Percentiles rank a stretch among this genome's conserved stretches.
These are phyloP conservation scores for Hypholoma sublateritium DNA, from an alignment of 768 basidiomycete genomes.

Conservation along the genomic window DNA sequence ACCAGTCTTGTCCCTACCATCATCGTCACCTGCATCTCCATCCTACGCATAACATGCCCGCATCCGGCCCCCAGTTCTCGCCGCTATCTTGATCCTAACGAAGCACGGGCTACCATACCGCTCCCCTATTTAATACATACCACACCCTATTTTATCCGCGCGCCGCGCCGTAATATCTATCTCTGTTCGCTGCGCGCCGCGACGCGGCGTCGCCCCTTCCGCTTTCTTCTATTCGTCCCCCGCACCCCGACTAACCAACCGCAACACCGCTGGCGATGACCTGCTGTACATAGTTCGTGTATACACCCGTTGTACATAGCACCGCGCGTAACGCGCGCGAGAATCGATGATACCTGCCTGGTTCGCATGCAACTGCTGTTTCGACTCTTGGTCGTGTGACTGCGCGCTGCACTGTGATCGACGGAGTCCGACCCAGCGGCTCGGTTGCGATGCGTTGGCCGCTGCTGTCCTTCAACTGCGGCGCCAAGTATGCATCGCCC, in stretches of 20 bases:
- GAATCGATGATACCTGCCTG: too few relatives aligned
- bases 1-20: conserved; percentile 2
- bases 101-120: conserved; percentile 16
- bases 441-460: too few relatives aligned
- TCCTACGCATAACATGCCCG: conserved; percentile 4
- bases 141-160: conserved; percentile 10
- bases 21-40: conserved; percentile 1
- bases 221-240: background rate
- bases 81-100: conserved; percentile 16
- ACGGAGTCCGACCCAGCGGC: too few relatives aligned
- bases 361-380: too few relatives aligned
- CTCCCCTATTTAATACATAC: conserved; percentile 20
- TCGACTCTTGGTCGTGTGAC: too few relatives aligned
- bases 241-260: background rate
- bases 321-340: background rate
- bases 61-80: background rate
- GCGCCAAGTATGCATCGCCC: too few relatives aligned
- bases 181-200: conserved; percentile 4
- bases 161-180: conserved; percentile 16
- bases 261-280: conserved; percentile 4
- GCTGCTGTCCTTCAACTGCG: too few relatives aligned
- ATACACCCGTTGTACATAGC: background rate
- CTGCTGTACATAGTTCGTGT: background rate
- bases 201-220: background rate
- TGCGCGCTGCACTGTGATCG: too few relatives aligned